These are phyloP conservation scores for Penicillium vulpinum DNA, from an alignment of 2,329 filamentous ascomycete species.

Conservation along the genomic window DNA sequence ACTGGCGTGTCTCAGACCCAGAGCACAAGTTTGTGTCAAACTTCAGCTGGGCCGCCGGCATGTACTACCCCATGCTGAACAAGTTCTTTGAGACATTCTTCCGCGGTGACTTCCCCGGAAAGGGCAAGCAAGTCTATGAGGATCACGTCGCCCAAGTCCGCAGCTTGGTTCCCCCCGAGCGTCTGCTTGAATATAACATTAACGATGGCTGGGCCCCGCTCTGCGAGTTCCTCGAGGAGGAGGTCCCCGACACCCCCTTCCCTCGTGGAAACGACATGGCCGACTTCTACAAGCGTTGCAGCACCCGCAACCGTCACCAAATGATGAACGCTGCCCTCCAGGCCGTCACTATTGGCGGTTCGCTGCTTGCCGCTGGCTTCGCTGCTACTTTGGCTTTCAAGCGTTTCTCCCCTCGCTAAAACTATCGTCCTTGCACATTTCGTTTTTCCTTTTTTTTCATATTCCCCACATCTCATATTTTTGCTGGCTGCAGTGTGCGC, in stretches of 20 bases:
- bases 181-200: slow-evolving; percentile 56
- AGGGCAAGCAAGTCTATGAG: slow-evolving; percentile 63
- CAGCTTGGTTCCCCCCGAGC: slow-evolving; percentile 49
- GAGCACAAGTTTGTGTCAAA: slow-evolving; percentile 58
- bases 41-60: slow-evolving; percentile 64
- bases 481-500: slow-evolving; percentile 19
- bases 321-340: slow-evolving; percentile 57
- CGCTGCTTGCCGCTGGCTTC: slow-evolving; percentile 48
- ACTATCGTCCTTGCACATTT: background rate
- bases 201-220: slow-evolving; percentile 57
- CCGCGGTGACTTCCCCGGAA: slow-evolving; percentile 64
- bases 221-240: slow-evolving; percentile 56
- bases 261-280: slow-evolving; percentile 56
- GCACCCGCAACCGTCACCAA: slow-evolving; percentile 55
- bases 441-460: slow-evolving; percentile 9
- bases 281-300: slow-evolving; percentile 57
- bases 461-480: slow-evolving; percentile 3
- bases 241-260: slow-evolving; percentile 52
- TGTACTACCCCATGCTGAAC: slow-evolving; percentile 69
- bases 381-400: slow-evolving; percentile 44
- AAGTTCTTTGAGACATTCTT: slow-evolving; percentile 71
- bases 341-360: slow-evolving; percentile 51
- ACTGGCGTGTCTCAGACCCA: slow-evolving; percentile 65
- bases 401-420: slow-evolving; percentile 35
- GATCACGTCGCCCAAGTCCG: slow-evolving; percentile 57